phyloP scores from a whole-genome alignment of 2,329 filamentous ascomycete genomes.

The Fusarium sp. region DNA sequence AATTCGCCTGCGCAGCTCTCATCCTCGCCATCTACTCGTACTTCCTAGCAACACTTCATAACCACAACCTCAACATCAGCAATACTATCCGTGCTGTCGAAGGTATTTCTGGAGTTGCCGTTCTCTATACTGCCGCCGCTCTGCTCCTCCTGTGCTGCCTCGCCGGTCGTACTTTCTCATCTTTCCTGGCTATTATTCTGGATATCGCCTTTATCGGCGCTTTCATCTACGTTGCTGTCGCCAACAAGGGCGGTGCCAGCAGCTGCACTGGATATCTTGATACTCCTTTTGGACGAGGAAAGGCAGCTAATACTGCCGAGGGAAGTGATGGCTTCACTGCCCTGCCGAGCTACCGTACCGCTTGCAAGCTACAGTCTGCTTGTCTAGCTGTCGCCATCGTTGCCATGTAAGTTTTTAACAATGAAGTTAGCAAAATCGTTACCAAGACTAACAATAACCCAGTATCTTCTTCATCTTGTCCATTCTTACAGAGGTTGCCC shows the following conservation, averaged over 20 bases:
- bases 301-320: slow-evolving; percentile 62
- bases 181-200: slow-evolving; percentile 77
- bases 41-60: slow-evolving; percentile 79
- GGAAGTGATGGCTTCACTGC: slow-evolving; percentile 59
- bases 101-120: slow-evolving; percentile 79
- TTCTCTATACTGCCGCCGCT: slow-evolving; percentile 79
- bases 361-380: slow-evolving; percentile 81
- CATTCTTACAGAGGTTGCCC: slow-evolving; percentile 73
- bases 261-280: slow-evolving; percentile 70
- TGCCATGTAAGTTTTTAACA: slow-evolving; percentile 67
- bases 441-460: neutral
- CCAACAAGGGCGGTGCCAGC: slow-evolving; percentile 75
- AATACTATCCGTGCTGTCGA: slow-evolving; percentile 78
- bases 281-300: slow-evolving; percentile 76
- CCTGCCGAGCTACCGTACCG: slow-evolving; percentile 60
- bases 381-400: slow-evolving; percentile 82
- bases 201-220: slow-evolving; percentile 80
- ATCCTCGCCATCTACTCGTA: slow-evolving; percentile 85
- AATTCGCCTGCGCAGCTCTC: slow-evolving; percentile 78
- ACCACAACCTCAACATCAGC: slow-evolving; percentile 71
- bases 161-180: slow-evolving; percentile 78
- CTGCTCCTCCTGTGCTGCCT: slow-evolving; percentile 81
- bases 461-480: slow-evolving; percentile 82
- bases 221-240: slow-evolving; percentile 84
- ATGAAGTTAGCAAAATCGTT: neutral